Base-by-base conservation (phyloP, 495 filamentous ascomycete species). In the Monascus purpureus region DNA sequence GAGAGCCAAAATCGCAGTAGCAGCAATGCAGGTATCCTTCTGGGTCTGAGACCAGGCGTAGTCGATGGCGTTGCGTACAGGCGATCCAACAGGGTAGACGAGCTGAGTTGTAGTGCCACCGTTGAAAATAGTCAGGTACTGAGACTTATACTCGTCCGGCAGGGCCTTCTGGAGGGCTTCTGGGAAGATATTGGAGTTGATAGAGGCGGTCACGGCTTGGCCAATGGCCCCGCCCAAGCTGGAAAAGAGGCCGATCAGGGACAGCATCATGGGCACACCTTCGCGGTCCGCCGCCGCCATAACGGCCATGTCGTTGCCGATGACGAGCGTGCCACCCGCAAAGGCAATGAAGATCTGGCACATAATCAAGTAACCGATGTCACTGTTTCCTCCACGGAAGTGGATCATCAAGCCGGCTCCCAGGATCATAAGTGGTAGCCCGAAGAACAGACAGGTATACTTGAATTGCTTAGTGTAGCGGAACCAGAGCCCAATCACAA, bases 331-430 rank as follows among this genome's bases (percentile, higher is more conserved):
- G 19, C 74, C 73, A 12, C 76, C 78, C 9, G 65, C 61, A 32
- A 87, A 70, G 17, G 80, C 73, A 41, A 85, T 82, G 55, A 84
- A 76, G 49, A 85, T 80, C 51, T 85, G 78, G 41, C 70, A 76
- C 73, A 83, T 80, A 52, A 83, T 58, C 13, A 86, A 54, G 48
- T 75, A 82, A 15, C 75, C 78, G 28, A 83, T 60, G 29, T 61
- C 43, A 12, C 54, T 50, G 19, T 65, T 55, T 2, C 61, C 52
- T 70, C 78, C 73, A 20, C 80, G 73, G 67, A 82, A 84, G 39
- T 59, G 67, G 41, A 64, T 80, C 68, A 81, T 69, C 32, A 80
- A 64, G 11, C 79, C 68, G 0, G 73, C 67, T 2, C 77, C 67
- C 14, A 80, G 66, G 20, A 78, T 59, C 47, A 67, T 59, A 13